phyloP scores from a whole-genome alignment of 495 filamentous ascomycete species.

The Hypoxylon subgilvum region DNA sequence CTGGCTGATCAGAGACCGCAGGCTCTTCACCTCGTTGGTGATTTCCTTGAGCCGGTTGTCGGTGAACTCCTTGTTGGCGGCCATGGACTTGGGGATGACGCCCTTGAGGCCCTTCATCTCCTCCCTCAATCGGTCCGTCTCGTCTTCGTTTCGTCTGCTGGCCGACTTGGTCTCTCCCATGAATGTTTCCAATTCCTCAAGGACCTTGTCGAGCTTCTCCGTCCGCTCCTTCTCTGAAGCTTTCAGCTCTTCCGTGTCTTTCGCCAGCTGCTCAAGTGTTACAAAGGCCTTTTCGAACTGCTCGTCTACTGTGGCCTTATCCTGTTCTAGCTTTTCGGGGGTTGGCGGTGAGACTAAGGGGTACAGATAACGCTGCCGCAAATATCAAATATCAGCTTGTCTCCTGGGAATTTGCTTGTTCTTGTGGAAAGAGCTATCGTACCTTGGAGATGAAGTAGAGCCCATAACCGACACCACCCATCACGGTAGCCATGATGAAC shows the following conservation, averaged over 20 bases:
- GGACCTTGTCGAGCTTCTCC: conserved; percentile 78
- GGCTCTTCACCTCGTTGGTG: conserved; percentile 84
- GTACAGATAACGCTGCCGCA: conserved; percentile 76
- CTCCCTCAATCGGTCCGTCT: conserved; percentile 81
- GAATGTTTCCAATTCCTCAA: conserved; percentile 83
- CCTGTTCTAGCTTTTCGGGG: conserved; percentile 86
- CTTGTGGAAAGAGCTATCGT: conserved; percentile 4
- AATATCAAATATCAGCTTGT: not conserved
- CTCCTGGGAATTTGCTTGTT: not conserved
- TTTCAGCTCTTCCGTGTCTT: conserved; percentile 88
- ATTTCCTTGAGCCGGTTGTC: conserved; percentile 84
- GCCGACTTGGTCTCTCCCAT: conserved; percentile 79
- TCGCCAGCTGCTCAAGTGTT: conserved; percentile 86
- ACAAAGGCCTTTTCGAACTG: conserved; percentile 90
- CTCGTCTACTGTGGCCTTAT: conserved; percentile 89
- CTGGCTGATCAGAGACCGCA: conserved; percentile 86
- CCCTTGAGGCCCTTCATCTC: conserved; percentile 83
- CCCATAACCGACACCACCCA: conserved; percentile 83
- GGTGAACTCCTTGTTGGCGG: conserved; percentile 81
- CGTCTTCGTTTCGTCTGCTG: conserved; percentile 79
- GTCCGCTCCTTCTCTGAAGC: conserved; percentile 82
- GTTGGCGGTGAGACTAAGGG: conserved; percentile 93
- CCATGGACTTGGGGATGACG: conserved; percentile 83
- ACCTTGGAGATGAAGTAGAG: conserved; percentile 88
- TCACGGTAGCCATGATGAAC: conserved; percentile 96